A percentile compares a stretch with the other conserved stretches of the same genome.
These are phyloP conservation scores for Phoenix dactylifera DNA, from an alignment of 176 grass and related monocot species.

Conservation along the genomic window DNA sequence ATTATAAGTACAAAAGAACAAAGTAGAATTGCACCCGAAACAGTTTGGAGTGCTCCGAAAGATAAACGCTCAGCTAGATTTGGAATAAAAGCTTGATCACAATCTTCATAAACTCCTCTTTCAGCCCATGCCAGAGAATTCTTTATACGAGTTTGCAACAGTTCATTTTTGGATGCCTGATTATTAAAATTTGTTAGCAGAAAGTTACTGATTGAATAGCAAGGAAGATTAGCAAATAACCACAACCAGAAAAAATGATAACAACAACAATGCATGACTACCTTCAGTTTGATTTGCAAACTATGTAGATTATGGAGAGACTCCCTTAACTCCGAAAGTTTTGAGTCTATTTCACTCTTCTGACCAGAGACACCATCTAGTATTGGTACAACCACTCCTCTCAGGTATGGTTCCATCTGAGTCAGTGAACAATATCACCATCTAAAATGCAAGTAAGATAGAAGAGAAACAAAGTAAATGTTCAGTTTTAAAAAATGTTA, in stretches of 20 bases:
- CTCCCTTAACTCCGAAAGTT: slow-evolving; percentile 59
- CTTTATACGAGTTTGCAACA: slow-evolving; percentile 77
- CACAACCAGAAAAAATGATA: too few species aligned
- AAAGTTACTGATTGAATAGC: background rate
- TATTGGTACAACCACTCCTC: slow-evolving; percentile 58
- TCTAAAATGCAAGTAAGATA: slow-evolving; percentile 35
- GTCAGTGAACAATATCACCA: slow-evolving; percentile 57
- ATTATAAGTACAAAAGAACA: background rate
- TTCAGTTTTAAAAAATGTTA: background rate
- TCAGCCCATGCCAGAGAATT: slow-evolving; percentile 78
- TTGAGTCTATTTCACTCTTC: slow-evolving; percentile 33
- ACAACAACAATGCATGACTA: background rate
- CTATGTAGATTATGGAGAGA: slow-evolving; percentile 62
- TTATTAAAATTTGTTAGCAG: slow-evolving; percentile 14
- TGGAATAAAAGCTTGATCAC: slow-evolving; percentile 59
- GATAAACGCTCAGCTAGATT: slow-evolving; percentile 55
- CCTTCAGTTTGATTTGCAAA: slow-evolving; percentile 89
- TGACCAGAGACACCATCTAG: slow-evolving; percentile 37
- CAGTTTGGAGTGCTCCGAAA: slow-evolving; percentile 71
- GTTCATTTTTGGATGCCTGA: slow-evolving; percentile 69
- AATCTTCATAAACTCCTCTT: slow-evolving; percentile 35
- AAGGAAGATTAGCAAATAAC: too few species aligned
- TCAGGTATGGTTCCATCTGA: slow-evolving; percentile 92
- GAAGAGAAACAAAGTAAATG: slow-evolving; percentile 25
- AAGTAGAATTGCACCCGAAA: slow-evolving; percentile 48